Base-by-base conservation (phyloP, 768 basidiomycete species). In the Tubosaeta sp. region DNA sequence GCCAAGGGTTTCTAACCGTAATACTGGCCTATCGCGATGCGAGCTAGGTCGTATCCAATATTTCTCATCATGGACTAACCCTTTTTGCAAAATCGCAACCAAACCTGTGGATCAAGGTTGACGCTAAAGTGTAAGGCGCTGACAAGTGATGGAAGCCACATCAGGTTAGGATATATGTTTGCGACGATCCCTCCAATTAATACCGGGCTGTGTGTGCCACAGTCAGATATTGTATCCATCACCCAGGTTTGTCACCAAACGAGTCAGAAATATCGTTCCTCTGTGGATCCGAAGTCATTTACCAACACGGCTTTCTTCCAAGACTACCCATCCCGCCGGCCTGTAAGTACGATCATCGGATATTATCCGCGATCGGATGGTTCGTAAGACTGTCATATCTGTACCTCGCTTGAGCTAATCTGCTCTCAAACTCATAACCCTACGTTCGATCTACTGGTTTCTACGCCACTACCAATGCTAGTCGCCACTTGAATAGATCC, bases 11-110 rank as follows among this genome's bases (percentile, higher is more conserved):
- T 38, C 16, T 27, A 30, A 39, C 18, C n/a, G 39, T 4, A 3
- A 30, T 11, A 18, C n/a, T n/a, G n/a, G 18, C 11, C 35, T 38
- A 21, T 14, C 34, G 21, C 21, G 7, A n/a, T 4, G 40, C 40
- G 48, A 14, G 46, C 29, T 54, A 53, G 24, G 13, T 47, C 35
- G 45, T 19, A 49, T 48, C 48, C 19, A 31, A n/a, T 11, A 11
- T 42, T 42, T 41, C 6, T 48, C 43, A 19, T 13, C 39, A 16
- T 44, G 25, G 11, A 3, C 34, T 11, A 4, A 13, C 1, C 21
- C 6, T 35, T 25, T 34, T 16, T 29, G n/a, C n/a, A 4, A 27
- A 9, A 27, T 9, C 27, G 27, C 24, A 27, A 27, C n/a, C 30
- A 36, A 29, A 18, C 38, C 24, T 12, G 57, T 46, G 24, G 29